phyloP scores from a whole-genome alignment of 208 protist species.

The Trypanosoma conorhini region DNA sequence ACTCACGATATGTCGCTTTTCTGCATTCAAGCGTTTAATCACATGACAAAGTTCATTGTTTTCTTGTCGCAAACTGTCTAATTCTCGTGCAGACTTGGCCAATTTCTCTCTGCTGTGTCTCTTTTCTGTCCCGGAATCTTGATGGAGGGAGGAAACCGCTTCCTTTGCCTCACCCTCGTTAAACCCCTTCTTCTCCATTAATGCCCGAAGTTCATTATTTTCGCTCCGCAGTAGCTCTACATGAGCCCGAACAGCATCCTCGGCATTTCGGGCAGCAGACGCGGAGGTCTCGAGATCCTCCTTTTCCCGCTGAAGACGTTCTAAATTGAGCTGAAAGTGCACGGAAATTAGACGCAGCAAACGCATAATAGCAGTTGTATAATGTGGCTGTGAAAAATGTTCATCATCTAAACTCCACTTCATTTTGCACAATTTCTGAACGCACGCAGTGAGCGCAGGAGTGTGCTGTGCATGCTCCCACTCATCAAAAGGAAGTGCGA shows the following conservation, averaged over 20 bases:
- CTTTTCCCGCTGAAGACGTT: slow-evolving; percentile 33
- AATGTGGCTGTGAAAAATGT: slow-evolving; percentile 63
- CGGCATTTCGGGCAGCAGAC: slow-evolving; percentile 6
- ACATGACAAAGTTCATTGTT: slow-evolving; percentile 33
- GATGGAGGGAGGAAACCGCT: neutral
- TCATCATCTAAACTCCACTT: slow-evolving; percentile 51
- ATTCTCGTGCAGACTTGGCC: slow-evolving; percentile 13
- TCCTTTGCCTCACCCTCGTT: neutral
- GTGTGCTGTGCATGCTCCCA: slow-evolving; percentile 52
- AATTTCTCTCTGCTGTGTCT: slow-evolving; percentile 16
- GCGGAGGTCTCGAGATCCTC: slow-evolving; percentile 38
- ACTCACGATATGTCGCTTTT: slow-evolving; percentile 39
- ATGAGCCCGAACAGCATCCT: slow-evolving; percentile 19
- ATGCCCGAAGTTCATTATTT: slow-evolving; percentile 15
- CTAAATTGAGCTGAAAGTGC: slow-evolving; percentile 42
- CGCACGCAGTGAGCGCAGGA: slow-evolving; percentile 62
- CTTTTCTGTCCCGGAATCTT: neutral
- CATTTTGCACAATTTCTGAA: slow-evolving; percentile 52
- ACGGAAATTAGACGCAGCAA: slow-evolving; percentile 62
- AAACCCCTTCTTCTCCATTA: neutral
- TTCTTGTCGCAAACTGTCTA: slow-evolving; percentile 20
- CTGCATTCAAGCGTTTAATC: slow-evolving; percentile 39
- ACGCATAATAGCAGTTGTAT: slow-evolving; percentile 47
- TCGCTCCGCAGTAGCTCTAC: slow-evolving; percentile 20
- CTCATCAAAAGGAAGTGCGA: slow-evolving; percentile 63